Conservation (phyloP, 352 stramenopile species). For the Pythium phragmitis region DNA sequence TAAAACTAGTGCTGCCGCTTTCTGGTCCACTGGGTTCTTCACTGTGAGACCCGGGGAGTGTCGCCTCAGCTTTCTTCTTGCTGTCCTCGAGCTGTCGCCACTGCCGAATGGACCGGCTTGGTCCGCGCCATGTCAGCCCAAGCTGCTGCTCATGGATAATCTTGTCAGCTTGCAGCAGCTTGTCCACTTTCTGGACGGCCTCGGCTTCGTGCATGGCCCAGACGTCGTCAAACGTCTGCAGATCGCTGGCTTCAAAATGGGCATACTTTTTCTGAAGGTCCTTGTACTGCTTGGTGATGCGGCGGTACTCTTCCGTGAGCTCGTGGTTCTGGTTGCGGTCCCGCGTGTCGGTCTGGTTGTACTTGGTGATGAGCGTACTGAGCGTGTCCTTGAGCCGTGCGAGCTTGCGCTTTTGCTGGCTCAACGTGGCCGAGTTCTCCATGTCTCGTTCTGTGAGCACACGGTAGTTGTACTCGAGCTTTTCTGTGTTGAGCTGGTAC, state of each 20-base stretch:
- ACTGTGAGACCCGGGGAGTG: background rate
- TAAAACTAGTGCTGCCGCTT: slow-evolving; percentile 8
- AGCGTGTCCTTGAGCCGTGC: slow-evolving; percentile 92
- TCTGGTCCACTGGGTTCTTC: slow-evolving; percentile 12
- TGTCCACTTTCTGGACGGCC: slow-evolving; percentile 75
- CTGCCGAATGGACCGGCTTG: slow-evolving; percentile 47
- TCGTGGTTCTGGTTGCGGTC: slow-evolving; percentile 91
- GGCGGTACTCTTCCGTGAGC: slow-evolving; percentile 92
- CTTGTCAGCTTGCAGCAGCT: slow-evolving; percentile 85
- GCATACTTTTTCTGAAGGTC: slow-evolving; percentile 94
- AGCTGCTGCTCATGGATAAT: slow-evolving; percentile 92
- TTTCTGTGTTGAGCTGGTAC: slow-evolving; percentile 96
- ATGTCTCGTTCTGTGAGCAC: slow-evolving; percentile 94
- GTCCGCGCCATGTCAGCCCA: slow-evolving; percentile 75
- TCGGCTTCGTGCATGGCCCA: slow-evolving; percentile 93
- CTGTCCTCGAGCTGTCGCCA: slow-evolving; percentile 41
- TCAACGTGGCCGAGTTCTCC: slow-evolving; percentile 93
- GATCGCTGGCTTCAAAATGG: slow-evolving; percentile 92
- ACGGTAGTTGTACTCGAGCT: slow-evolving; percentile 96
- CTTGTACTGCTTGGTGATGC: slow-evolving; percentile 95
- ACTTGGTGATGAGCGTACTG: slow-evolving; percentile 87
- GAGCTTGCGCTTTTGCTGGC: slow-evolving; percentile 93
- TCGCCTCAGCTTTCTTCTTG: slow-evolving; percentile 28
- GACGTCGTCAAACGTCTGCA: slow-evolving; percentile 85
- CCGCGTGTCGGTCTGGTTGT: slow-evolving; percentile 88